A percentile compares a stretch with the other conserved stretches of the same genome.
Conservation (phyloP, 345 rosid species). For the Pistacia atlantica region DNA sequence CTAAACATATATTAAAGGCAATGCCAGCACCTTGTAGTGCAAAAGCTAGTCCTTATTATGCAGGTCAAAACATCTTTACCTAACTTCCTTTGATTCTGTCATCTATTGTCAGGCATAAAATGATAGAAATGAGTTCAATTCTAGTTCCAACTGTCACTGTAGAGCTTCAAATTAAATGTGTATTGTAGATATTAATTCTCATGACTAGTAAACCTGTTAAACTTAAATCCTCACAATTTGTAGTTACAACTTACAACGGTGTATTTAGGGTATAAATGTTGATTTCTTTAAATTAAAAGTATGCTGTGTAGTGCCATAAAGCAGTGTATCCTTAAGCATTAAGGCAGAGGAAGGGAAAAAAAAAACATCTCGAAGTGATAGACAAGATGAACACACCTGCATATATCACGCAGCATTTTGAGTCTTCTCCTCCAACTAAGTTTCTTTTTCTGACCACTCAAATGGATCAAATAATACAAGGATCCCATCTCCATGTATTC, state of each 20-base stretch:
- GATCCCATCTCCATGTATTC: conserved; percentile 99
- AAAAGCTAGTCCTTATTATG: background rate
- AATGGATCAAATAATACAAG: conserved; percentile 77
- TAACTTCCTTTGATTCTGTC: background rate
- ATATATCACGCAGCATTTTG: conserved; percentile 91
- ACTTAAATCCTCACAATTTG: conserved; percentile 1
- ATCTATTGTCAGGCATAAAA: background rate
- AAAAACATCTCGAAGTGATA: background rate
- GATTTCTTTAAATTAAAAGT: conserved; percentile 4
- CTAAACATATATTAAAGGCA: background rate
- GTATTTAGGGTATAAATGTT: background rate
- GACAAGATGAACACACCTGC: conserved; percentile 65
- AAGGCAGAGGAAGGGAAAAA: background rate
- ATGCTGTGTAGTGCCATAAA: background rate
- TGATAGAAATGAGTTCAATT: background rate
- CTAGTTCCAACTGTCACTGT: background rate
- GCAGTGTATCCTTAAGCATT: background rate
- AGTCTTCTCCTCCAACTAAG: conserved; percentile 86
- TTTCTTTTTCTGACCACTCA: conserved; percentile 87
- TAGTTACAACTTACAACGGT: background rate
- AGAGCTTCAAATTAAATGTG: background rate
- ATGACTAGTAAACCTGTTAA: background rate
- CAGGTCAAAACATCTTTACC: background rate
- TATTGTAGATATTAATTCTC: background rate
- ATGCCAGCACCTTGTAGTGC: background rate